These are phyloP conservation scores for Alternaria burnsii DNA, from an alignment of 2,329 filamentous ascomycete species.

Conservation along the genomic window DNA sequence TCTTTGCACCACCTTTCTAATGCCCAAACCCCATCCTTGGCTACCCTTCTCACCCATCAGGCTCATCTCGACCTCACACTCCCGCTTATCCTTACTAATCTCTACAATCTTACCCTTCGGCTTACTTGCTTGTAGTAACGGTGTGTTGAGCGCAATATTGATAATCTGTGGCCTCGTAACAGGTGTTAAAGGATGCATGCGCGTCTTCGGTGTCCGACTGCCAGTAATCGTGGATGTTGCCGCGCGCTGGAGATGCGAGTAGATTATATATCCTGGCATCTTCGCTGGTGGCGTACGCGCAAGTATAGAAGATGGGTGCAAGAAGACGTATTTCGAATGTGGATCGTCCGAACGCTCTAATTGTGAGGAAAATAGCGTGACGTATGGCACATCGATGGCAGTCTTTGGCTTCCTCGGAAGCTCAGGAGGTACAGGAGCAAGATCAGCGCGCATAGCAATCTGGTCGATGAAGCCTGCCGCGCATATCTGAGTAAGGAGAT, in stretches of 20 bases:
- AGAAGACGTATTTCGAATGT: constrained; percentile 75
- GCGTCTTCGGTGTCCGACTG: constrained; percentile 65
- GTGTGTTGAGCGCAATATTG: constrained; percentile 82
- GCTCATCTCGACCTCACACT: constrained; percentile 85
- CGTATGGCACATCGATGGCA: constrained; percentile 91
- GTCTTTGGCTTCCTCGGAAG: constrained; percentile 72
- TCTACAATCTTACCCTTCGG: constrained; percentile 81
- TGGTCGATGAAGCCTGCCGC: constrained; percentile 94
- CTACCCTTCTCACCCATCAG: constrained; percentile 73
- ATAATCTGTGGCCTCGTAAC: constrained; percentile 79
- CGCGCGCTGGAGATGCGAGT: constrained; percentile 81
- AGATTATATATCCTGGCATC: constrained; percentile 87
- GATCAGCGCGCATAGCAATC: constrained; percentile 88
- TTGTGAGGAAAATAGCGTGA: constrained; percentile 79
- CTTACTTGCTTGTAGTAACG: constrained; percentile 84
- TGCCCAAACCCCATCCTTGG: constrained; percentile 83
- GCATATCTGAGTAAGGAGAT: constrained; percentile 87
- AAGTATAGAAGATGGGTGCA: constrained; percentile 86
- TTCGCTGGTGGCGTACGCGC: constrained; percentile 61
- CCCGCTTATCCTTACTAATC: constrained; percentile 64
- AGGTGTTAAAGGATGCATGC: constrained; percentile 88
- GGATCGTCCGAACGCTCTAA: constrained; percentile 54
- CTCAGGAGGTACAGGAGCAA: constrained; percentile 71
- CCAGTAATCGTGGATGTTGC: constrained; percentile 56
- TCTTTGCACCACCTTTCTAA: constrained; percentile 83